Evolutionary conservation across 805 yeast genomes (phyloP), one percentile per base, ranked within the genome.

Genomic region (Ogataea methylovora): DNA sequence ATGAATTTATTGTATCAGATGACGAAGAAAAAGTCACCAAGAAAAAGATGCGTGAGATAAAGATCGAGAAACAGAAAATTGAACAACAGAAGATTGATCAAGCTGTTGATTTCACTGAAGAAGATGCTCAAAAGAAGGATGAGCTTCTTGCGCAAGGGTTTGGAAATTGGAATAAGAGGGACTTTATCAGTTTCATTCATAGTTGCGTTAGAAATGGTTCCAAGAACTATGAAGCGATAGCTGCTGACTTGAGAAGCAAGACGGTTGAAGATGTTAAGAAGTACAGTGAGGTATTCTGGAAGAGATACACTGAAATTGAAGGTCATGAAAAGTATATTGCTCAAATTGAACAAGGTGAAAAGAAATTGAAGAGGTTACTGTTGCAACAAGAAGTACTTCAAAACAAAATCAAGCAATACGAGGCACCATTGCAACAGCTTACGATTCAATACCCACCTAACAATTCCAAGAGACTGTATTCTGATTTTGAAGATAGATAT

Each of bases 381-480:
- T 59, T 65, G 27, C 90, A 83, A 49, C 74, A 77, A 39, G 65
- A 61, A 33, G 57, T 79, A 8, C 58, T 83, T 24, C 65, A 64
- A 2, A 58, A 54, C 22, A 81, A 81, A 44, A 58, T 82, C 43
- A 65, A 65, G 30, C 70, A 65, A 35, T 62, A 67, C 27, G 61
- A 63, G n/a, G 73, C 69, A 37, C 87, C 88, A 1, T 51, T 81
- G 16, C 76, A 76, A 29, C 77, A 79, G 28, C 58, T 84, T 54
- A 58, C 58, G 4, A 76, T 84, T 17, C 81, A 73, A 35, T 84
- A 81, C 40, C 90, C 92, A 0, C 88, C 88, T n/a, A 83, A 82
- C 50, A 83, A 81, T 51, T 81, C 92, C 10, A 81, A 83, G 48
- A 61, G 87, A 44, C 68, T 81, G 8, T 84, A 80, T 46, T 75